Base-by-base conservation (phyloP, 352 stramenopile genomes). In the Phytophthora multivora region DNA sequence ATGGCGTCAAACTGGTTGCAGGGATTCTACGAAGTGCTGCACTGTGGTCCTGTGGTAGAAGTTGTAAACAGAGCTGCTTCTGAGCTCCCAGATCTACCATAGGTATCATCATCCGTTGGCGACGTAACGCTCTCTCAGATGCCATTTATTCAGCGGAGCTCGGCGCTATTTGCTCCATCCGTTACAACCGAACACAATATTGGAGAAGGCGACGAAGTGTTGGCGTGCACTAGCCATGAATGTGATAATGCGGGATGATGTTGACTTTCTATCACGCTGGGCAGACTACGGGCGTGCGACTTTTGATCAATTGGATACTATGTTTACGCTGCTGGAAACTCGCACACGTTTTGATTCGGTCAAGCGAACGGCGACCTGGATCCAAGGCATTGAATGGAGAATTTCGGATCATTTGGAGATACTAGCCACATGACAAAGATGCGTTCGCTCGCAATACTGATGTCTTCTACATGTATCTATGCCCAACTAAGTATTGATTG, bases 1-100 rank as follows among this genome's bases (percentile, higher is more conserved):
- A 31, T 63, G 1, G 60, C 60, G 0, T 7, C 59, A 4, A 21
- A 42, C 5, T 63, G 60, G 52, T 5, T 66, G 1, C 6, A 53
- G 13, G 10, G 18, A n/a, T 63, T 69, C 26, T 61, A 40, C 18
- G n/a, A 54, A 3, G 38, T 35, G 7, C 50, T 63, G 0, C 19
- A 69, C 5, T 4, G 1, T 0, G 60, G 46, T 2, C 1, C 43
- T 1, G 47, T 63, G 0, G 38, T 46, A 2, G 33, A 15, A 2
- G 59, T 58, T 13, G 13, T 6, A 0, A 21, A 43, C 6, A 25
- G 16, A 12, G 15, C 30, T 0, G 4, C 13, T 8, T 11, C 19
- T 2, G 11, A 16, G 7, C 23, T 54, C 11, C 6, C 49, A 21
- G 41, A 2, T 0, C 8, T 59, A 18, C 41, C 35, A 5, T 18